Percentiles rank a stretch among this genome's conserved stretches.
These are phyloP conservation scores for Gyrodon lividus DNA, from an alignment of 768 basidiomycete genomes.

Conservation along the genomic window DNA sequence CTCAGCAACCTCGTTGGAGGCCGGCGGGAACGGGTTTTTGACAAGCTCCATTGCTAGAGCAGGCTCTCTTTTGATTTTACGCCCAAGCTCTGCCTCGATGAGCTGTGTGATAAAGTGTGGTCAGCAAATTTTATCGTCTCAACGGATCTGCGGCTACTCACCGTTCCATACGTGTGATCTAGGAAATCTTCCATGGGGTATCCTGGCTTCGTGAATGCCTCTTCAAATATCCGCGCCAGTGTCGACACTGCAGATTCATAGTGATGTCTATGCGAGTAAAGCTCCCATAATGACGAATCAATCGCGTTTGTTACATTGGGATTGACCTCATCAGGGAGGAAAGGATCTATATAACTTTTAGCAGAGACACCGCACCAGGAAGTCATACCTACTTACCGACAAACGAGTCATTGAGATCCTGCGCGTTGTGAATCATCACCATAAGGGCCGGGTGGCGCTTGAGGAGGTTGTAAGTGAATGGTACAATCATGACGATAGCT, in stretches of 20 bases:
- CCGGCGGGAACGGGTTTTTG: conserved; percentile 26
- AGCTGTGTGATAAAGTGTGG: conserved; percentile 47
- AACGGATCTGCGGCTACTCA: conserved; percentile 34
- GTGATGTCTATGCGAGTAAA: conserved; percentile 73
- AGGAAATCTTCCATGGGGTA: conserved; percentile 95
- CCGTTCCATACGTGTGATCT: conserved; percentile 88
- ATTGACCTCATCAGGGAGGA: conserved; percentile 60
- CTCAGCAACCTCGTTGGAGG: conserved; percentile 24
- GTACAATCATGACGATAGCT: conserved; percentile 86
- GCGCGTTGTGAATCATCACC: conserved; percentile 82
- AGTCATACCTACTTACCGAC: conserved; percentile 31
- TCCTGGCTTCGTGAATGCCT: conserved; percentile 90
- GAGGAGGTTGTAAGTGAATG: conserved; percentile 92
- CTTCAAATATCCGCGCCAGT: conserved; percentile 78
- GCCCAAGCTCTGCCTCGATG: conserved; percentile 78
- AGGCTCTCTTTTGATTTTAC: conserved; percentile 80
- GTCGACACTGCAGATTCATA: conserved; percentile 90
- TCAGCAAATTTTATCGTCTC: conserved; percentile 1
- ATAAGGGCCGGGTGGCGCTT: conserved; percentile 90
- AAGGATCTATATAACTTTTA: conserved; percentile 59
- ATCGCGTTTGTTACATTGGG: conserved; percentile 79
- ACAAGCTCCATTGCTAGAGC: conserved; percentile 47
- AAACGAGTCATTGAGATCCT: conserved; percentile 33
- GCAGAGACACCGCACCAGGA: conserved; percentile 2
- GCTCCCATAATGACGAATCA: conserved; percentile 91